Evolutionary conservation across 495 filamentous ascomycete genomes (phyloP), one percentile per base, ranked within the genome.

Genomic region (Aspergillus steynii): DNA sequence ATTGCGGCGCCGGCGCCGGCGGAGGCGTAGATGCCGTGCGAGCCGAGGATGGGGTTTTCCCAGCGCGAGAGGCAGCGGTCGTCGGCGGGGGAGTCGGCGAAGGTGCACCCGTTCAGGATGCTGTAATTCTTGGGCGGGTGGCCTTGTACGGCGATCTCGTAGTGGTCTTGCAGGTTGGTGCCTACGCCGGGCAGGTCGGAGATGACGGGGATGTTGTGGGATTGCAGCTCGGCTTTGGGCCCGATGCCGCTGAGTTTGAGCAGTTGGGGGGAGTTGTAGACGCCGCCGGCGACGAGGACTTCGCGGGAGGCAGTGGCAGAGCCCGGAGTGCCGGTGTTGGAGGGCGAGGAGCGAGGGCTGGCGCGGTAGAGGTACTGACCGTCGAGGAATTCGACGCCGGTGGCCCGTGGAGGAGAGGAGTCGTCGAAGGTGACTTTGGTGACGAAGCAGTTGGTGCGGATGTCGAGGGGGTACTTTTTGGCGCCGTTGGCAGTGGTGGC

Each of bases 161-260:
- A 84, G 68, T 84, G 85, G 63, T 90, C 85, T 56, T 89, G 85
- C 1, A 90, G 73, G 68, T 90, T 90, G n/a, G 76, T 75, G 46
- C 88, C 88, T 0, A 90, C 87, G 12, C 82, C 85, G 0, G 86
- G 85, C 0, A 85, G 73, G 61, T 88, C 80, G 37, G 71, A 61
- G 0, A 88, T 58, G 0, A 86, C 73, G 5, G 75, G 66, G 58
- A 90, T 87, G 26, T 70, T 66, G 55, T 80, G 75, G 9, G 61
- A 63, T 4, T 68, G 15, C 0, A 91, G 77, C 37, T 86, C 77
- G 0, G 64, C 64, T 2, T 60, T 58, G 0, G 84, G 80, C 2
- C 88, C 88, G 52, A 91, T 73, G 7, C 89, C 88, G 1, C 79
- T 85, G 4, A 87, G 79, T 65, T 88, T 85, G 27, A 91, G 82